These are phyloP conservation scores for Podospora appendiculata DNA, from an alignment of 495 filamentous ascomycete genomes.

Conservation along the genomic window DNA sequence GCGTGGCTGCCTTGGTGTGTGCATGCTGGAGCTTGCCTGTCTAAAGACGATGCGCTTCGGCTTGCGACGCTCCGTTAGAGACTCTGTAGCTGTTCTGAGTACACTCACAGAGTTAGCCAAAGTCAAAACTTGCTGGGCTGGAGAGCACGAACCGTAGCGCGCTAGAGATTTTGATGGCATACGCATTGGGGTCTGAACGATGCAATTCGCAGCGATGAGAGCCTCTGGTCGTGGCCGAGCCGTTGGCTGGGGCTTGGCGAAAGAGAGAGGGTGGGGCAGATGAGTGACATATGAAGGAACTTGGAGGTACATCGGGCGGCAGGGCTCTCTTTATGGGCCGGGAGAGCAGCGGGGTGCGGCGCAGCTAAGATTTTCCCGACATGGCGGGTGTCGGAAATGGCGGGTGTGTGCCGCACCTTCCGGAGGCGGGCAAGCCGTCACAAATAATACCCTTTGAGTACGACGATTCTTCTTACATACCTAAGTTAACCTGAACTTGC, in stretches of 20 bases:
- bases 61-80: neutral
- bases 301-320: conserved; percentile 2
- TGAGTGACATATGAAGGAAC: conserved; percentile 1
- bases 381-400: neutral
- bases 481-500: too few species aligned
- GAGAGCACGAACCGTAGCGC: neutral
- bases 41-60: neutral
- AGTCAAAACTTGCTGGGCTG: neutral
- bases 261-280: conserved; percentile 1
- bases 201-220: neutral
- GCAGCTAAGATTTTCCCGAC: neutral
- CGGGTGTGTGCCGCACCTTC: neutral
- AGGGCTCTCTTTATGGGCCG: conserved; percentile 1
- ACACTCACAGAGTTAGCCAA: neutral
- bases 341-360: neutral
- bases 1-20: neutral
- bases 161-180: conserved; percentile 1
- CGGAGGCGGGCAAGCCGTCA: conserved; percentile 1
- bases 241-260: conserved; percentile 1
- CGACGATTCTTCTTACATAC: too few species aligned
- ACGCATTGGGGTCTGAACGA: neutral
- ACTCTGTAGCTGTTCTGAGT: conserved; percentile 1
- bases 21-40: conserved; percentile 1
- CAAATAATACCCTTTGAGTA: neutral
- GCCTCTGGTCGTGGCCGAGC: conserved; percentile 1